phyloP scores from a whole-genome alignment of 352 stramenopile genomes.

The Thraustotheca clavata region DNA sequence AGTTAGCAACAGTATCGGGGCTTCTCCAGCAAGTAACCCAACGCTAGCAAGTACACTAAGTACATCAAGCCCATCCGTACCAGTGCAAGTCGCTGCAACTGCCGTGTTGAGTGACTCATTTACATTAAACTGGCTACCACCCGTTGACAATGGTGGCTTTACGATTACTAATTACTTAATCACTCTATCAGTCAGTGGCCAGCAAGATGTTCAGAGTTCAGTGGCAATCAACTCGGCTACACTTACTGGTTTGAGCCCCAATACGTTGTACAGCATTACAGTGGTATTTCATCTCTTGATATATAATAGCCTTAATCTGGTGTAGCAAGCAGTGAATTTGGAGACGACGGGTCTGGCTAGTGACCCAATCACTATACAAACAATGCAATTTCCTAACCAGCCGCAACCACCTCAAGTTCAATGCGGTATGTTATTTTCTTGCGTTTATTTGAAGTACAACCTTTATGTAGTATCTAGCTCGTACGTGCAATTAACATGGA shows the following conservation, averaged over 20 bases:
- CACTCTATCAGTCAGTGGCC: neutral
- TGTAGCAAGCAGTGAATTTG: conserved; percentile 2
- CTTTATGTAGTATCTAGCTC: neutral
- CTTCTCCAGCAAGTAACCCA: neutral
- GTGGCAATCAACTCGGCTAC: neutral
- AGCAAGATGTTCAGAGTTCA: neutral
- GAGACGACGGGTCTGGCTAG: neutral
- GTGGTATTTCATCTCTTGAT: neutral
- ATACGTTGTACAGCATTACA: neutral
- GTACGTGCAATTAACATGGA: neutral
- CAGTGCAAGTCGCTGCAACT: neutral
- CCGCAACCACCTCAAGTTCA: neutral
- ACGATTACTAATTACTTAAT: neutral
- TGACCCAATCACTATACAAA: neutral
- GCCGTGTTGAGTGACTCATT: neutral
- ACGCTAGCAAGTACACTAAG: neutral
- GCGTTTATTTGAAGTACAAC: neutral
- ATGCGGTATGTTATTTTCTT: neutral
- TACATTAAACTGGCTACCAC: neutral
- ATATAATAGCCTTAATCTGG: neutral
- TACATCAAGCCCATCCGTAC: neutral
- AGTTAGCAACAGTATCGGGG: neutral
- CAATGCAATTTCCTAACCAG: neutral
- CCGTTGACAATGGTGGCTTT: neutral
- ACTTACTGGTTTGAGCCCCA: neutral